Percentiles rank a stretch among this genome's conserved stretches.
Evolutionary conservation across 2,329 filamentous ascomycete genomes (phyloP).

Genomic region (Talaromyces islandicus): DNA sequence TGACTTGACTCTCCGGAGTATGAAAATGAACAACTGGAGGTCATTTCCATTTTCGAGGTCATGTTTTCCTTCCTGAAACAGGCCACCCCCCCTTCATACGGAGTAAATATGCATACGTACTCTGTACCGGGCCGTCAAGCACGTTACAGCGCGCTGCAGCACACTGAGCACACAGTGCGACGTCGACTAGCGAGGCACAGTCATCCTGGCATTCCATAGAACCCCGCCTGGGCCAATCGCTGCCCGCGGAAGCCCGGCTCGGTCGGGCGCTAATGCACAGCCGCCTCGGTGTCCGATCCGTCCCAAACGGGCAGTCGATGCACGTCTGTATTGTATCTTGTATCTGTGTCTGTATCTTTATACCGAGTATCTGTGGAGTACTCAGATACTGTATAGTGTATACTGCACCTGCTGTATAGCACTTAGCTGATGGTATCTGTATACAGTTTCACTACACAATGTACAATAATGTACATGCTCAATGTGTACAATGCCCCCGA

Average conservation of each 20-base stretch:
- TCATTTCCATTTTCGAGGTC: neutral
- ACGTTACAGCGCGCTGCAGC: neutral
- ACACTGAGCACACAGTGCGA: neutral
- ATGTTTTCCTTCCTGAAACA: neutral
- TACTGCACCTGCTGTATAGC: no score
- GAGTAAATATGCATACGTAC: no score
- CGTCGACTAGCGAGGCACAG: neutral
- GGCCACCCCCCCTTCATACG: no score
- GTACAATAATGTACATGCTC: no score
- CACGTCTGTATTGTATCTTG: neutral
- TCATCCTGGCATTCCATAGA: neutral
- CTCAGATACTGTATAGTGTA: no score
- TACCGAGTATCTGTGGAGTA: no score
- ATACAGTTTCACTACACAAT: no score
- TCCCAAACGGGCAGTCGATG: neutral
- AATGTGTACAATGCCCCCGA: no score
- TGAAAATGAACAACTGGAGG: neutral
- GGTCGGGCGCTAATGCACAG: neutral
- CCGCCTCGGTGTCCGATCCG: conserved; percentile 1
- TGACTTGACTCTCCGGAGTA: neutral
- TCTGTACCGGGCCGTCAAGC: neutral
- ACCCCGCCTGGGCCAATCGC: neutral
- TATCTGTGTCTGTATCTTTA: no score
- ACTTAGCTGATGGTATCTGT: no score
- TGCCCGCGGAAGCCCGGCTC: neutral